phyloP scores from a whole-genome alignment of 306 rosid genomes.

The Pyrus bretschneideri region DNA sequence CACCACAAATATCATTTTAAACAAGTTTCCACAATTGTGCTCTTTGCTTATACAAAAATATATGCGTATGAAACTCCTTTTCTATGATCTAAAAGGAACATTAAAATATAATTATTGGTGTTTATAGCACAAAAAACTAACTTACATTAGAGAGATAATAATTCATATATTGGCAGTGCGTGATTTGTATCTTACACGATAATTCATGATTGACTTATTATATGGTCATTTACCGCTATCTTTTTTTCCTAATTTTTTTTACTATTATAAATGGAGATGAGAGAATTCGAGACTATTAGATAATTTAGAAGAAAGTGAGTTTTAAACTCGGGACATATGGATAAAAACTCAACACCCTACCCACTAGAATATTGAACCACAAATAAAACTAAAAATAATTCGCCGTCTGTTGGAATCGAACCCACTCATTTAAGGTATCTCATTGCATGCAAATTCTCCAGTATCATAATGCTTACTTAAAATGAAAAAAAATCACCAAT shows the following conservation, averaged over 20 bases:
- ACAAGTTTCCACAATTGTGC: neutral
- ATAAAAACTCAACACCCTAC: too few relatives aligned
- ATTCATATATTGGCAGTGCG: neutral
- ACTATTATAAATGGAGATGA: too few relatives aligned
- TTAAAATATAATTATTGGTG: neutral
- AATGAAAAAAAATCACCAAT: too few relatives aligned
- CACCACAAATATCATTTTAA: neutral
- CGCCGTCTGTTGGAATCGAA: too few relatives aligned
- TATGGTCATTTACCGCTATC: too few relatives aligned
- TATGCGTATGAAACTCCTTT: neutral
- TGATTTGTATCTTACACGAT: neutral
- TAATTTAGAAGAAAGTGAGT: too few relatives aligned
- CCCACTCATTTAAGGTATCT: neutral
- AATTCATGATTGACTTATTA: too few relatives aligned
- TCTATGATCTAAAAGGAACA: too few relatives aligned
- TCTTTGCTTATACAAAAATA: neutral
- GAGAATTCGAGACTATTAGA: too few relatives aligned
- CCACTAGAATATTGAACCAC: too few relatives aligned
- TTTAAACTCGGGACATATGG: fast-evolving
- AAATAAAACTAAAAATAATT: too few relatives aligned
- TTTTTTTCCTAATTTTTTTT: too few relatives aligned
- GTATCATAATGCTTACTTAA: neutral
- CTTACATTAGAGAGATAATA: neutral
- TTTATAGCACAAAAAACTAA: neutral
- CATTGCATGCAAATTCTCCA: neutral